These are phyloP conservation scores for Cordyceps farinosa DNA, from an alignment of 2,329 filamentous ascomycete species.

Conservation along the genomic window DNA sequence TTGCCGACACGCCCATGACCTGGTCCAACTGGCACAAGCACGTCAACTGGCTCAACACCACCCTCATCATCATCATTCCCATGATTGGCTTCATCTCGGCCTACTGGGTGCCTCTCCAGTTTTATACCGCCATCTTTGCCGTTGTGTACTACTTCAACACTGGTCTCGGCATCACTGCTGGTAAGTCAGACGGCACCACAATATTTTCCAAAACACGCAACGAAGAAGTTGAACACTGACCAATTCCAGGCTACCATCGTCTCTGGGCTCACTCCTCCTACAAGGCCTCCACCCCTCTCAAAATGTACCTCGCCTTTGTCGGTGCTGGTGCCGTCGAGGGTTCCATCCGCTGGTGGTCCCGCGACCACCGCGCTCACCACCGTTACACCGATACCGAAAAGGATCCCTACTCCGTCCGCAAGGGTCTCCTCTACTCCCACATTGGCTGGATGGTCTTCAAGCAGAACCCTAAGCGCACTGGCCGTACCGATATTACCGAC, in stretches of 20 bases:
- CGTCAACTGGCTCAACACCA: constrained; percentile 89
- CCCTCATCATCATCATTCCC: constrained; percentile 75
- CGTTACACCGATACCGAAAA: constrained; percentile 90
- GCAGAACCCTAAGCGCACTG: constrained; percentile 86
- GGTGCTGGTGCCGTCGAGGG: constrained; percentile 82
- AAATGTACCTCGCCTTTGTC: constrained; percentile 76
- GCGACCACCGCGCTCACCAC: constrained; percentile 83
- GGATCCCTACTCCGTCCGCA: constrained; percentile 87
- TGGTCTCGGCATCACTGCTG: constrained; percentile 74
- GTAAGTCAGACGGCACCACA: constrained; percentile 40
- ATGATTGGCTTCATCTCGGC: constrained; percentile 68
- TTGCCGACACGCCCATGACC: constrained; percentile 78
- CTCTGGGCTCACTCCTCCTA: constrained; percentile 85
- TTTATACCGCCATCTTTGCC: constrained; percentile 70
- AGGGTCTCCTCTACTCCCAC: constrained; percentile 75
- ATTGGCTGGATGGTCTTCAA: constrained; percentile 92
- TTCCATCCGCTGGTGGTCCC: constrained; percentile 85
- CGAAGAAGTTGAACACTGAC: not conserved
- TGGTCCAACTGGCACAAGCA: constrained; percentile 85
- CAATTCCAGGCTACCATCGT: constrained; percentile 50
- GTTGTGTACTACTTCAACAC: constrained; percentile 81
- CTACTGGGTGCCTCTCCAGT: constrained; percentile 72
- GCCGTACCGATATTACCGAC: constrained; percentile 83
- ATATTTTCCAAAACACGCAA: too few relatives aligned
- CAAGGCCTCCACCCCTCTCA: constrained; percentile 70